Conservation (phyloP, 2,329 filamentous ascomycete species). For the Calonectria pauciramosa region DNA sequence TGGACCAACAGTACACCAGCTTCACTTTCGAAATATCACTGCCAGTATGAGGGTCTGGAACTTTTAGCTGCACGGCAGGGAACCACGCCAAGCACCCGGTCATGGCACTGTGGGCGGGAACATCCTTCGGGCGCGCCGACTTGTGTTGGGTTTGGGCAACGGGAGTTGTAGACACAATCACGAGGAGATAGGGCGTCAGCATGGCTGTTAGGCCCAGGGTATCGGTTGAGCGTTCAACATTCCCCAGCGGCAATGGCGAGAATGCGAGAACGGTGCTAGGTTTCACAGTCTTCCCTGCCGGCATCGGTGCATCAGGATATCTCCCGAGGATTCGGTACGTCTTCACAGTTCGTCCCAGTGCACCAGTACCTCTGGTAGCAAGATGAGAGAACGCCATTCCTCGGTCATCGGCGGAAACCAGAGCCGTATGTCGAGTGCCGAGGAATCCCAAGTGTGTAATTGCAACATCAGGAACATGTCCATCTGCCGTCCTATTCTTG, state of each 20-base stretch:
- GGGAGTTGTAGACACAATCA: conserved; percentile 97
- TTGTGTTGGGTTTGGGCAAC: conserved; percentile 98
- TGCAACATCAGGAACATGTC: conserved; percentile 82
- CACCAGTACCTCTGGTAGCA: conserved; percentile 89
- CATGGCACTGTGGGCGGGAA: conserved; percentile 90
- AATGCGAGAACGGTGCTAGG: conserved; percentile 97
- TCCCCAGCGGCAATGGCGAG: conserved; percentile 90
- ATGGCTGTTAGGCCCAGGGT: conserved; percentile 92
- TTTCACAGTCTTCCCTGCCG: conserved; percentile 78
- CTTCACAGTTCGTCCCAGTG: conserved; percentile 87
- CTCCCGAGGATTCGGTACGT: conserved; percentile 91
- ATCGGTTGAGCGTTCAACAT: conserved; percentile 90
- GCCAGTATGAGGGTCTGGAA: conserved; percentile 74
- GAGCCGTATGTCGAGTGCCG: conserved; percentile 90
- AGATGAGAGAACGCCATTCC: conserved; percentile 99
- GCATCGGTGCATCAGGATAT: conserved; percentile 81
- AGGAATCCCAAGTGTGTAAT: conserved; percentile 95
- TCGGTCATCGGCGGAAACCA: conserved; percentile 93
- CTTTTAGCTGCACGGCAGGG: conserved; percentile 92
- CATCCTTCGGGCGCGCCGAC: conserved; percentile 89
- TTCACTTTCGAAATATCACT: conserved; percentile 85
- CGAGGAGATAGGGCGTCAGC: conserved; percentile 93
- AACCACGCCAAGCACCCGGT: conserved; percentile 98
- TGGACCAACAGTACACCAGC: conserved; percentile 98
- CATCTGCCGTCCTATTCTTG: conserved; percentile 79